Base-by-base conservation (phyloP, 1,139 yeast genomes). In the Candida buenavistaensis region DNA sequence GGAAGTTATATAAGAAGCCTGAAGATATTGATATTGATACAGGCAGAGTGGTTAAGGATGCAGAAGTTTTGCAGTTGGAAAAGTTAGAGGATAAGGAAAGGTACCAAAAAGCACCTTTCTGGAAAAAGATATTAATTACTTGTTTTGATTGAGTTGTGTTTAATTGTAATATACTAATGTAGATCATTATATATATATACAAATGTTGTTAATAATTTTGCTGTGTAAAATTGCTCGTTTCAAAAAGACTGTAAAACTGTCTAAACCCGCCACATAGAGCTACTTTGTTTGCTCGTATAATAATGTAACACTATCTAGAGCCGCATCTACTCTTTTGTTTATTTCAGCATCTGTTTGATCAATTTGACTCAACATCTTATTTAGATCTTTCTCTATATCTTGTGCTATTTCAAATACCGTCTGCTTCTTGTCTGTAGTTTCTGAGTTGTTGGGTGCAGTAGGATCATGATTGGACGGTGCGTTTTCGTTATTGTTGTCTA, bases 361-460 rank as follows among this genome's bases (percentile, higher is more conserved):
- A 4, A 65, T 37, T 17, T 40, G 26, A 5, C 45, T 44, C 14
- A 66, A 51, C 6, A 75, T 51, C 5, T 55, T 57, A 23, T 62
- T 53, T 14, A 77, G 45, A 31, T 64, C 58, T 8, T 52, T 52
- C 44, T 77, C 80, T 15, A 79, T 65, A 14, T 64, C 72, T 36
- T 66, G 68, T 1, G 80, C 76, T 13, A 78, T 59, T 32, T 78
- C 82, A 42, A 75, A 71, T 2, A 76, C 68, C 2, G 80, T 68
- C 2, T 58, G 55, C 5, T 56, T 49, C 17, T 55, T 47, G 9
- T 29, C 32, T 12, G 23, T 19, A 15, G 20, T 14, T n/a, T n/a
- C n/a, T n/a, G n/a, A 10, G 17, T 23, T 14, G 25, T n/a, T 22
- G 14, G 26, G n/a, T n/a, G n/a, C n/a, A n/a, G n/a, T n/a, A n/a